Evolutionary conservation across 768 basidiomycete genomes (phyloP).

Genomic region (Pulveroboletus sp.): DNA sequence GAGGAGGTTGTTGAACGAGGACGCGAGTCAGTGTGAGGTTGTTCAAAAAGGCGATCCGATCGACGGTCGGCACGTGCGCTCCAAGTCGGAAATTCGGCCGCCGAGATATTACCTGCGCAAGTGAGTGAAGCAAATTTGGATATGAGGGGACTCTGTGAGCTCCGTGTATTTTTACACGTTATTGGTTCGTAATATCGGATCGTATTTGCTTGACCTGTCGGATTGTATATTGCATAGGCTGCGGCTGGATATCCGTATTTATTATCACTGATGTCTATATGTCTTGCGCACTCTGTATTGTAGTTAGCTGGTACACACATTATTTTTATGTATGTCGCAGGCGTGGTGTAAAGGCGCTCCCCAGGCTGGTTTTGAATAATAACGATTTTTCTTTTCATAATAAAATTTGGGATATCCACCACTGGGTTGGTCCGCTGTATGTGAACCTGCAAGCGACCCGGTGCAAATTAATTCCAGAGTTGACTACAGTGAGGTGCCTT

Average conservation of each 20-base stretch:
- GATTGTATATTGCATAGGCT: slow-evolving; percentile 2
- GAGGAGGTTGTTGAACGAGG: slow-evolving; percentile 18
- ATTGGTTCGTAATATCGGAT: neutral
- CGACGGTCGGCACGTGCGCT: slow-evolving; percentile 13
- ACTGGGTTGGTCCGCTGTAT: too few species aligned
- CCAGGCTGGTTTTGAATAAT: too few species aligned
- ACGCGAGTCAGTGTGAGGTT: slow-evolving; percentile 15
- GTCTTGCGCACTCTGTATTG: neutral
- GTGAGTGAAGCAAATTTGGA: slow-evolving; percentile 6
- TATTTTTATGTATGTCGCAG: too few species aligned
- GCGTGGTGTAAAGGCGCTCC: too few species aligned
- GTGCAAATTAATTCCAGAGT: neutral
- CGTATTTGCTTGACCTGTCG: neutral
- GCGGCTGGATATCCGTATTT: neutral
- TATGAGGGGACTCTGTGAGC: neutral
- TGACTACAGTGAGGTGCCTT: neutral
- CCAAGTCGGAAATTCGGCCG: slow-evolving; percentile 27
- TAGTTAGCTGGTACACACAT: too few species aligned
- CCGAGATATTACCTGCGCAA: slow-evolving; percentile 14
- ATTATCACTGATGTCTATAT: neutral
- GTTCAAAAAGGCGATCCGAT: slow-evolving; percentile 7
- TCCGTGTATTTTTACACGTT: neutral
- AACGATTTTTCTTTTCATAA: too few species aligned
- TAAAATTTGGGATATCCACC: too few species aligned
- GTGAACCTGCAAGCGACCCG: too few species aligned